These are phyloP conservation scores for Nigrospora oryzae DNA, from an alignment of 2,329 filamentous ascomycete genomes.

Conservation along the genomic window DNA sequence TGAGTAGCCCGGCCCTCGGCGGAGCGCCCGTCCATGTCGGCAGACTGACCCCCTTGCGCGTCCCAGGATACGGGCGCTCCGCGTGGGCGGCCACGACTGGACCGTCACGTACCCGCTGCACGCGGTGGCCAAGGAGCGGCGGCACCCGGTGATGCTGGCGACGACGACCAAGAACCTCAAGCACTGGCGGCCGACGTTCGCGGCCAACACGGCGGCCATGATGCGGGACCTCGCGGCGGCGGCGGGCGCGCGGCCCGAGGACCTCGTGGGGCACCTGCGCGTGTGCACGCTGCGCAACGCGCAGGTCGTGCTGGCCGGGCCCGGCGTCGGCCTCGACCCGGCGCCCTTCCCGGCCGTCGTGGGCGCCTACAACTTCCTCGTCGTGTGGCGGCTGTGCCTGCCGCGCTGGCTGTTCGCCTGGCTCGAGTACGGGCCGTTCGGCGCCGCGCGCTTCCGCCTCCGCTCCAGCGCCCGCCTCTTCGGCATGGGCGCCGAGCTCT, in stretches of 20 bases:
- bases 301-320: constrained; percentile 8
- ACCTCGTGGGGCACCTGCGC: constrained; percentile 9
- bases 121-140: constrained; percentile 6
- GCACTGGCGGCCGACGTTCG: constrained; percentile 8
- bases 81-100: constrained; percentile 11
- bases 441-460: constrained; percentile 6
- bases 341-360: constrained; percentile 8
- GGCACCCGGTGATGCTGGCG: constrained; percentile 10
- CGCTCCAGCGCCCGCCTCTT: constrained; percentile 7
- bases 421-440: constrained; percentile 7
- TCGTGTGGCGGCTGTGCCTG: constrained; percentile 10
- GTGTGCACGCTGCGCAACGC: constrained; percentile 8
- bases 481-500: constrained; percentile 4
- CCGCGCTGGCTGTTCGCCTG: constrained; percentile 9
- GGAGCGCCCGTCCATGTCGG: no score
- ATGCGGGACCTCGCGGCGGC: constrained; percentile 4
- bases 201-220: constrained; percentile 6
- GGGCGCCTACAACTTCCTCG: constrained; percentile 11
- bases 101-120: constrained; percentile 10
- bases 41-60: no score
- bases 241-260: constrained; percentile 6
- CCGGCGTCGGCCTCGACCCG: constrained; percentile 4
- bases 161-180: constrained; percentile 8
- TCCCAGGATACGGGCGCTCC: constrained; percentile 7
- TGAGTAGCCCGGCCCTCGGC: no score